Evolutionary conservation across 1,284 basidiomycete species (phyloP).

Genomic region (Cystobasidium sp.): DNA sequence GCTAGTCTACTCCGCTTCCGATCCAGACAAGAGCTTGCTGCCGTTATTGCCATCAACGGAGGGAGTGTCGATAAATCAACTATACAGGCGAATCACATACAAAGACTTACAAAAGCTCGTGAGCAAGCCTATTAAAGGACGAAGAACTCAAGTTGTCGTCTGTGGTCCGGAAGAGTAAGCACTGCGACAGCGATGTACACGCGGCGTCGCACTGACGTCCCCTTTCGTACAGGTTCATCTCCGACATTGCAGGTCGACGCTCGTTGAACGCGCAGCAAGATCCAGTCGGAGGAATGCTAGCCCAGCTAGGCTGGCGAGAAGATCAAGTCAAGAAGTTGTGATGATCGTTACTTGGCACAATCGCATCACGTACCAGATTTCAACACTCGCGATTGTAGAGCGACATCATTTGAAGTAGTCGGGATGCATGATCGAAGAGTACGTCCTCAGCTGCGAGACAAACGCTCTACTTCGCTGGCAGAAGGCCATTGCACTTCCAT

Average conservation of each 20-base stretch:
- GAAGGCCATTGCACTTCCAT: too few relatives aligned
- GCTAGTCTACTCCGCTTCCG: conserved; percentile 42
- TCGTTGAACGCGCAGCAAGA: conserved; percentile 22
- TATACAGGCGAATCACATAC: conserved; percentile 11
- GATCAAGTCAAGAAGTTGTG: conserved; percentile 38
- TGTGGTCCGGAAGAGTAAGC: conserved; percentile 45
- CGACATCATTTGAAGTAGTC: background rate
- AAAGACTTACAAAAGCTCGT: conserved; percentile 10
- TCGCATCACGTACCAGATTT: background rate
- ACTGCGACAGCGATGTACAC: background rate
- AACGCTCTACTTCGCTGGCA: too few relatives aligned
- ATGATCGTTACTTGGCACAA: background rate
- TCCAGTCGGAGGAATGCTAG: conserved; percentile 28
- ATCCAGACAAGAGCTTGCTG: conserved; percentile 40
- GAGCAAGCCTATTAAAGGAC: background rate
- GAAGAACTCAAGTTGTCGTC: conserved; percentile 19
- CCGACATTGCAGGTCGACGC: conserved; percentile 31
- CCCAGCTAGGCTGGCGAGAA: conserved; percentile 29
- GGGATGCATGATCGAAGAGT: background rate
- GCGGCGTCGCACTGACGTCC: background rate
- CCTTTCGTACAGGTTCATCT: conserved; percentile 24
- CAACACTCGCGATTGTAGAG: background rate
- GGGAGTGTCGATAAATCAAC: background rate
- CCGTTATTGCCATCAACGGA: conserved; percentile 32
- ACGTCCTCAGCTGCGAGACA: too few relatives aligned